A percentile compares a stretch with the other conserved stretches of the same genome.
These are phyloP conservation scores for Grosmannia clavigera DNA, from an alignment of 2,329 filamentous ascomycete species.

Conservation along the genomic window DNA sequence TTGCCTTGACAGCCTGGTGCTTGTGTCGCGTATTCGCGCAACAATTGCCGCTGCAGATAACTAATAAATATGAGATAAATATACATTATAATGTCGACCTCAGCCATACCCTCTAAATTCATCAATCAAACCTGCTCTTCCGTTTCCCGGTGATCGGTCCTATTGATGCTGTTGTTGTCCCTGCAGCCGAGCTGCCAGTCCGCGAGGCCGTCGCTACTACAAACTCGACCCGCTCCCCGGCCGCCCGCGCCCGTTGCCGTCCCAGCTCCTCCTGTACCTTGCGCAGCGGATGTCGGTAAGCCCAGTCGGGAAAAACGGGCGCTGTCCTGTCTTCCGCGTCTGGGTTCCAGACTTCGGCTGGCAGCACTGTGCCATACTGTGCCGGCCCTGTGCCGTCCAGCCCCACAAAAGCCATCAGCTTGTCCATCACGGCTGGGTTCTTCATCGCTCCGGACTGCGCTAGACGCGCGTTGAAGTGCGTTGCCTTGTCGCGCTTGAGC, in stretches of 20 bases:
- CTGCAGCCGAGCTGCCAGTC: background rate
- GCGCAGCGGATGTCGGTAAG: conserved; percentile 36
- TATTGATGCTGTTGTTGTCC: no score
- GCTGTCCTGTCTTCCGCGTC: conserved; percentile 11
- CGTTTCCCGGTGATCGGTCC: background rate
- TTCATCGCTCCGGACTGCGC: conserved; percentile 53
- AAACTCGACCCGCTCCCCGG: conserved; percentile 38
- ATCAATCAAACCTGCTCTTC: background rate
- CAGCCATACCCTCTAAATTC: background rate
- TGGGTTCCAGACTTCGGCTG: conserved; percentile 45
- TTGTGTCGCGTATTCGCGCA: no score
- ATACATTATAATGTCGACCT: background rate
- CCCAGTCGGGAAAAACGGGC: conserved; percentile 37
- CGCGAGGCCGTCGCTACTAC: conserved; percentile 23
- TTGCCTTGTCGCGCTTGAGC: conserved; percentile 57
- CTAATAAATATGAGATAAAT: background rate
- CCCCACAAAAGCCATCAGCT: conserved; percentile 57
- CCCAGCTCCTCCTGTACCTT: conserved; percentile 32
- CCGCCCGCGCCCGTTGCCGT: conserved; percentile 30
- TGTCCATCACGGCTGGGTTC: conserved; percentile 61
- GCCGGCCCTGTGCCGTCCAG: conserved; percentile 22
- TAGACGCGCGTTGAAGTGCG: conserved; percentile 69
- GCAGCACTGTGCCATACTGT: conserved; percentile 55
- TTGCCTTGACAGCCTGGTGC: no score
- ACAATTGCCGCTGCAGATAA: no score